Evolutionary conservation across 2,329 filamentous ascomycete species (phyloP).

Genomic region (Ceratocystiopsis brevicomis): DNA sequence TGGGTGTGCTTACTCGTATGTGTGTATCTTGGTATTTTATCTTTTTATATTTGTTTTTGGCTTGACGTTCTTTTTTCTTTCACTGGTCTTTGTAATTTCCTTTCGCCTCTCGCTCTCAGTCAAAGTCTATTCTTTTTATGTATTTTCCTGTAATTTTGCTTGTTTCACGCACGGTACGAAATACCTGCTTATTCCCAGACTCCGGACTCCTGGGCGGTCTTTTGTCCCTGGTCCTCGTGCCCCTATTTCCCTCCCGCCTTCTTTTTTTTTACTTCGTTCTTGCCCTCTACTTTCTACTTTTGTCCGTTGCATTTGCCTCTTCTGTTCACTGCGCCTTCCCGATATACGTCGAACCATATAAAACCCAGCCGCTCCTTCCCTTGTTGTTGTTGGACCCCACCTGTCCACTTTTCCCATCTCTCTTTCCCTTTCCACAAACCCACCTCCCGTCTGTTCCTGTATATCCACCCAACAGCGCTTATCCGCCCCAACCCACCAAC

Average conservation of each 20-base stretch:
- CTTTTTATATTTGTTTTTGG: not conserved
- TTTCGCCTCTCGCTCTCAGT: constrained; percentile 1
- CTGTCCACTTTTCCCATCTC: constrained; percentile 7
- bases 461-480: constrained; percentile 2
- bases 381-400: constrained; percentile 7
- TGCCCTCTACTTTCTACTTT: not conserved
- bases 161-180: no score
- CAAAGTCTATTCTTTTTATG: not conserved
- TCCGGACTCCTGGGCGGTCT: not conserved
- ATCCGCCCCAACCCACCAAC: constrained; percentile 2
- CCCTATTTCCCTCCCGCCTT: not conserved
- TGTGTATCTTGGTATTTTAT: not conserved
- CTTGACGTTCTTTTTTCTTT: not conserved
- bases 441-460: not conserved
- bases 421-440: not conserved
- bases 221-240: not conserved
- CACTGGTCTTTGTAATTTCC: not conserved
- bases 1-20: no score
- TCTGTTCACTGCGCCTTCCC: not conserved
- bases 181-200: constrained; percentile 1
- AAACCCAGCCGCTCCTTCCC: constrained; percentile 5
- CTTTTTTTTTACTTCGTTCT: not conserved
- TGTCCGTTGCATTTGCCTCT: not conserved
- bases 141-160: no score
- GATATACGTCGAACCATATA: not conserved